Evolutionary conservation across 345 rosid species (phyloP).

Genomic region (Firmiana major): DNA sequence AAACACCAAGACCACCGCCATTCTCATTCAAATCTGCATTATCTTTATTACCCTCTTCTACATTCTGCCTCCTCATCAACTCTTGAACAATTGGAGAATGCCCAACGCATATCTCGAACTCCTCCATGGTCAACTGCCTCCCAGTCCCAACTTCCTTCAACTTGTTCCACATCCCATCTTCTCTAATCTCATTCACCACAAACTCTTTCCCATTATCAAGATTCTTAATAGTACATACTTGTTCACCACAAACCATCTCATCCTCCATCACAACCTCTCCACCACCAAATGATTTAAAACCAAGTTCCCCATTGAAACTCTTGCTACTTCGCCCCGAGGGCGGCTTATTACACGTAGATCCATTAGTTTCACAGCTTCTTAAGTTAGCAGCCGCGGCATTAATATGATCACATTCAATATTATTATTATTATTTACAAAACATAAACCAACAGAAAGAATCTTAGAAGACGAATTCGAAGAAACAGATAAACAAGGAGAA

Average conservation of each 20-base stretch:
- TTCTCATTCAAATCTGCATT: constrained; percentile 35
- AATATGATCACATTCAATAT: constrained; percentile 11
- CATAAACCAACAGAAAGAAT: constrained; percentile 28
- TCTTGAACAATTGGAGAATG: constrained; percentile 96
- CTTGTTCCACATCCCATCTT: constrained; percentile 77
- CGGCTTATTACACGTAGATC: constrained; percentile 26
- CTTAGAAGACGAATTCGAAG: constrained; percentile 24
- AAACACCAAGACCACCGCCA: constrained; percentile 29
- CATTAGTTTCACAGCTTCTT: constrained; percentile 22
- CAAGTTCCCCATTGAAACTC: constrained; percentile 31
- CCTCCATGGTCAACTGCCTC: constrained; percentile 90
- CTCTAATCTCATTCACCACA: constrained; percentile 79
- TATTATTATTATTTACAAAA: constrained; percentile 35
- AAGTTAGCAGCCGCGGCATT: constrained; percentile 18
- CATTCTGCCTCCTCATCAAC: constrained; percentile 91
- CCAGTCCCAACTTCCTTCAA: constrained; percentile 87
- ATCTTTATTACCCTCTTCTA: constrained; percentile 62
- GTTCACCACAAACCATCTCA: constrained; percentile 34
- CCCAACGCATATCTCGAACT: constrained; percentile 82
- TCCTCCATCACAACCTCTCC: constrained; percentile 31
- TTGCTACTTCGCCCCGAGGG: constrained; percentile 27
- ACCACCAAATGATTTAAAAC: constrained; percentile 27
- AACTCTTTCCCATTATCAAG: constrained; percentile 88
- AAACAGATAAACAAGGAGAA: constrained; percentile 25
- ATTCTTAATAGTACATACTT: constrained; percentile 67